These are phyloP conservation scores for Amaranthus palmeri DNA, from an alignment of 148 eudicot species.

Conservation along the genomic window DNA sequence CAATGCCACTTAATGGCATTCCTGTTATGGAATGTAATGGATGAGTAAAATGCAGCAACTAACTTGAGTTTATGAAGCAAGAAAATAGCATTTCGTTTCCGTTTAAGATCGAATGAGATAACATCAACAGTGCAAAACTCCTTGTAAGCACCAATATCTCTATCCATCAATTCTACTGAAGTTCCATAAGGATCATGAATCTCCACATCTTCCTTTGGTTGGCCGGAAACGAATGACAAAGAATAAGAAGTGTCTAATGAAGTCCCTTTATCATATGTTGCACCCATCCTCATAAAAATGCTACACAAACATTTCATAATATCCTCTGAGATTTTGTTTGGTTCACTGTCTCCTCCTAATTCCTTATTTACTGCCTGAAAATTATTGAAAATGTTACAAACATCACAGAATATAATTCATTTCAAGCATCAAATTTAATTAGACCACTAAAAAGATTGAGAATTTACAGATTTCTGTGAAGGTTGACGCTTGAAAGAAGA, in stretches of 20 bases:
- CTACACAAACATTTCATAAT: constrained; percentile 67
- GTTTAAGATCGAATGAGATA: constrained; percentile 53
- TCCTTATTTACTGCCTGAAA: constrained; percentile 34
- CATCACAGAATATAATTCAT: background rate
- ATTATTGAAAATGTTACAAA: constrained; percentile 2
- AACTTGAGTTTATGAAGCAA: constrained; percentile 79
- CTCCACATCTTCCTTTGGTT: constrained; percentile 25
- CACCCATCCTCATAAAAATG: constrained; percentile 62
- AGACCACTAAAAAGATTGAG: constrained; percentile 3
- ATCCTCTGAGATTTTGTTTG: constrained; percentile 79
- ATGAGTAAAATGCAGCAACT: constrained; percentile 20
- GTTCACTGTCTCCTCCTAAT: constrained; percentile 45
- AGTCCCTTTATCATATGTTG: constrained; percentile 39
- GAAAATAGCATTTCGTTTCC: constrained; percentile 65
- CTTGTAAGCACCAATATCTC: constrained; percentile 70
- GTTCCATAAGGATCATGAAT: constrained; percentile 59
- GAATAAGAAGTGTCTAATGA: constrained; percentile 36
- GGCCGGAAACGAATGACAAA: constrained; percentile 31
- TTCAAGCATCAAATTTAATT: background rate
- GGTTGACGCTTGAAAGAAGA: constrained; percentile 42
- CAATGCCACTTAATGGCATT: too few species aligned
- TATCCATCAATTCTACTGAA: constrained; percentile 33
- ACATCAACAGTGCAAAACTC: constrained; percentile 53
- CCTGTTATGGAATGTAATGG: background rate
- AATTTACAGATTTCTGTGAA: constrained; percentile 29